Evolutionary conservation across 2,329 filamentous ascomycete species (phyloP).

Genomic region (Boeremia exigua): DNA sequence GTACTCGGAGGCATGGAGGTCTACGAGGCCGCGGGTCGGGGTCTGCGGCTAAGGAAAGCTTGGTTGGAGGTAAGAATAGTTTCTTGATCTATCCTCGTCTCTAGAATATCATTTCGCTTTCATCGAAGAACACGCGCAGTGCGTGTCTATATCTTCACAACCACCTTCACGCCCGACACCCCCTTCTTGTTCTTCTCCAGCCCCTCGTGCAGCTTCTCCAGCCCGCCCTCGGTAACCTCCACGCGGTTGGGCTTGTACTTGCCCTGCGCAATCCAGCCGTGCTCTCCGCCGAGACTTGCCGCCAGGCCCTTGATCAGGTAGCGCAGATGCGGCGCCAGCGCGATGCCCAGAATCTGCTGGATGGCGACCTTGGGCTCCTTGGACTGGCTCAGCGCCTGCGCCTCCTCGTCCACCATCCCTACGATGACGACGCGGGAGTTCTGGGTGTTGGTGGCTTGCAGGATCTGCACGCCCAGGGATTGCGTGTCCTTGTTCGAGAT

Average conservation of each 20-base stretch:
- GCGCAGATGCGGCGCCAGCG: slow-evolving; percentile 5
- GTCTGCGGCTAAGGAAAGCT: too few relatives aligned
- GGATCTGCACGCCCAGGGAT: slow-evolving; percentile 5
- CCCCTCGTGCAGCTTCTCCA: slow-evolving; percentile 16
- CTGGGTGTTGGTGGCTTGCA: slow-evolving; percentile 7
- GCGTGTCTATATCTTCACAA: background rate
- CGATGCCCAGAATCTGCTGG: slow-evolving; percentile 12
- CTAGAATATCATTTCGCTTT: too few relatives aligned
- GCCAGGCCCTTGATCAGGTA: slow-evolving; percentile 12
- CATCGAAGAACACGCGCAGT: background rate
- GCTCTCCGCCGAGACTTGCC: slow-evolving; percentile 12
- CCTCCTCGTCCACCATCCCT: background rate
- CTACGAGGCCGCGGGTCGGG: too few relatives aligned
- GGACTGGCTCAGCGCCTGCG: slow-evolving; percentile 5
- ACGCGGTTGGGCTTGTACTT: slow-evolving; percentile 14
- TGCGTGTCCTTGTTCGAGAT: slow-evolving; percentile 10
- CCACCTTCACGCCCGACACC: slow-evolving; percentile 20
- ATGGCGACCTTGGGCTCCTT: slow-evolving; percentile 8
- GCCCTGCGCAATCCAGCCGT: slow-evolving; percentile 14
- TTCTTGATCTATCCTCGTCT: too few relatives aligned
- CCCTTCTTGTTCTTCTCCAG: slow-evolving; percentile 17
- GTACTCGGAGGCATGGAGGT: too few relatives aligned
- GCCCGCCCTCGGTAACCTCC: slow-evolving; percentile 8
- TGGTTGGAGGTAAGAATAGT: too few relatives aligned
- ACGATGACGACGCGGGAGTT: background rate